Conservation (phyloP, 352 stramenopile genomes). For the Globisporangium splendens region DNA sequence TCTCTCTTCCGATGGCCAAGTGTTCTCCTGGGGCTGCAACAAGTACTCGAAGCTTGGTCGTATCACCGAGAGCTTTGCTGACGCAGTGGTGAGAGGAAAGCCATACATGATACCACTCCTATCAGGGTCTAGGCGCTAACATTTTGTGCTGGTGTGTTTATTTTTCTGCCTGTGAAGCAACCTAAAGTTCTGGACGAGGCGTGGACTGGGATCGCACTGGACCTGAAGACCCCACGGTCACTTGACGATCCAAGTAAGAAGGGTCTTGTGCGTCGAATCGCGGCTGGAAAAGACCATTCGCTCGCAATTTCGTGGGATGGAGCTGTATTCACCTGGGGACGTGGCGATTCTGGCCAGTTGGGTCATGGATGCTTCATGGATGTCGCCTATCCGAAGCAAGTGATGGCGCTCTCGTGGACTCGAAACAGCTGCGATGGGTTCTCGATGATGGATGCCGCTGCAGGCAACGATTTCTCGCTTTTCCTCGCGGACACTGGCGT, state of each 20-base stretch:
- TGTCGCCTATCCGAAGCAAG: constrained; percentile 45
- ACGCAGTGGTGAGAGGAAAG: constrained; percentile 28
- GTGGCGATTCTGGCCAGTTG: constrained; percentile 59
- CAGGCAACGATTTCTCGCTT: constrained; percentile 36
- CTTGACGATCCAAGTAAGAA: constrained; percentile 14
- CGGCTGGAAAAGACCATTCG: constrained; percentile 63
- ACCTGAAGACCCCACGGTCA: constrained; percentile 17
- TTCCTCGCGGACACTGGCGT: constrained; percentile 31
- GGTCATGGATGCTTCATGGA: constrained; percentile 67
- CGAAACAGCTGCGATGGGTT: constrained; percentile 6
- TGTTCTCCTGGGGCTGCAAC: constrained; percentile 77
- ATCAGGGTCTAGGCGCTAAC: constrained; percentile 7
- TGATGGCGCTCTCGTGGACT: constrained; percentile 42
- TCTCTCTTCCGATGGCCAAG: constrained; percentile 48
- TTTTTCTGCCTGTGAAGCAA: constrained; percentile 27
- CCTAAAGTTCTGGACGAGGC: constrained; percentile 29
- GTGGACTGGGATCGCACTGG: constrained; percentile 39
- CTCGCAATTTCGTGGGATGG: constrained; percentile 52
- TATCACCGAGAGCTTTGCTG: constrained; percentile 25
- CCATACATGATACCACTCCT: neutral
- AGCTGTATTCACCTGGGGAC: constrained; percentile 64
- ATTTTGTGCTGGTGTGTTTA: constrained; percentile 6
- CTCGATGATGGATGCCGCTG: constrained; percentile 25
- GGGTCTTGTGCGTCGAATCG: constrained; percentile 45
- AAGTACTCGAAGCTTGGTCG: constrained; percentile 62